Conservation (phyloP, 2,329 filamentous ascomycete genomes). For the Talaromyces sp. region DNA sequence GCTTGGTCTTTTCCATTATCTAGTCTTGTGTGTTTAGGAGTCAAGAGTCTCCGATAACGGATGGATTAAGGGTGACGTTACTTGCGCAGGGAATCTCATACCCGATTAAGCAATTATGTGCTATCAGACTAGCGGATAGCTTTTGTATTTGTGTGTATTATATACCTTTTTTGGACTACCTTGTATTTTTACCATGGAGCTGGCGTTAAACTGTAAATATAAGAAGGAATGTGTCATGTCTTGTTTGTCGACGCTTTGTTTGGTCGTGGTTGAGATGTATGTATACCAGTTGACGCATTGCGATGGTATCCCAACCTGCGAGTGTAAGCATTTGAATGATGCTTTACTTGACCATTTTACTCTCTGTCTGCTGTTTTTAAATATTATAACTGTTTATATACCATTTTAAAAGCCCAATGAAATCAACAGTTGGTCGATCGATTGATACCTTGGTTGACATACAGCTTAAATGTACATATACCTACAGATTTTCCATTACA, state of each 20-base stretch:
- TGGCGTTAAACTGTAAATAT: background rate
- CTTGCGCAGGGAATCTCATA: background rate
- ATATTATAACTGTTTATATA: no score
- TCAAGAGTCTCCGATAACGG: background rate
- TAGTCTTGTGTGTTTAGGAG: background rate
- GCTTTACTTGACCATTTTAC: no score
- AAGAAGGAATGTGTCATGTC: background rate
- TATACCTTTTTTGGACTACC: background rate
- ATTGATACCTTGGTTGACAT: no score
- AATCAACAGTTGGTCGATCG: no score
- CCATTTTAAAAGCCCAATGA: no score
- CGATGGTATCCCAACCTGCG: no score
- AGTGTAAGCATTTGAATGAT: no score
- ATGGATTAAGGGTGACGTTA: background rate
- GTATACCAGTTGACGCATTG: no score
- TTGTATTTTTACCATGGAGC: background rate
- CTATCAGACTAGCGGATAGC: background rate
- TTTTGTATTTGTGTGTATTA: background rate
- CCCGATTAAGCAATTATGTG: background rate
- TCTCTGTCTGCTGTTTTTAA: no score
- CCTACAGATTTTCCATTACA: no score
- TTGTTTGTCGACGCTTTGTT: background rate
- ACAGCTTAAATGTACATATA: no score
- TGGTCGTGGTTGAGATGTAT: no score
- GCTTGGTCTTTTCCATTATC: background rate